Evolutionary conservation across 208 protist species (phyloP), one percentile per base, ranked within the genome.

Genomic region (Phytomonas serpens): DNA sequence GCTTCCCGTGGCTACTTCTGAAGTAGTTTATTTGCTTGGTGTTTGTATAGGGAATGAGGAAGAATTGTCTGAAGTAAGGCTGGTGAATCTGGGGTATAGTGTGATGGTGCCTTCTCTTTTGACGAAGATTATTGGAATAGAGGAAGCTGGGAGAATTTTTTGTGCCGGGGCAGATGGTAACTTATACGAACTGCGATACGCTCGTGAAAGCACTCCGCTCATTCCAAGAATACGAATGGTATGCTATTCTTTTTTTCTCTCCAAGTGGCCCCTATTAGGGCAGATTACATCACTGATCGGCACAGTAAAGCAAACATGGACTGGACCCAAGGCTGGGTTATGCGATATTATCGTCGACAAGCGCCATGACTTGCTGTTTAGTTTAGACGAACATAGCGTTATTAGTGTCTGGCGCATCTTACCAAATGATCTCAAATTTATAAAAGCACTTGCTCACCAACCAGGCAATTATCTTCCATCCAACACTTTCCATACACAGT

Each of bases 111-210:
- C 81, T 29, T 81, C 84, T 4, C 76, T 89, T 27, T 75, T 96
- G 23, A 87, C 79, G 0, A 92, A 88, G 68, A 83, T 93, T 19
- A 73, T 75, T 67, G 82, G 82, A 4, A 47, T 80, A 37, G 75
- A 30, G 2, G 75, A 84, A 31, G 64, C 42, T 27, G 89, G 88
- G 27, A 75, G 88, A 64, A 77, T 97, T 42, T 97, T 97, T 79
- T 85, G 83, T 30, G 88, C 85, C 30, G 88, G 82, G 5, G 81
- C 82, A n/a, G 84, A 94, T 75, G 89, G 89, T 11, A 79, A 83
- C 74, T 73, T 94, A 52, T 93, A 93, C 74, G 92, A 97, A 74
- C 30, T 94, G 40, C 80, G 75, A 51, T 97, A 94, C 75, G 71
- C 73, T 34, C 83, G 84, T 34, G 92, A 90, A 61, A 86, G 77